These are phyloP conservation scores for Vigna unguiculata DNA, from an alignment of 306 rosid genomes.

Conservation along the genomic window DNA sequence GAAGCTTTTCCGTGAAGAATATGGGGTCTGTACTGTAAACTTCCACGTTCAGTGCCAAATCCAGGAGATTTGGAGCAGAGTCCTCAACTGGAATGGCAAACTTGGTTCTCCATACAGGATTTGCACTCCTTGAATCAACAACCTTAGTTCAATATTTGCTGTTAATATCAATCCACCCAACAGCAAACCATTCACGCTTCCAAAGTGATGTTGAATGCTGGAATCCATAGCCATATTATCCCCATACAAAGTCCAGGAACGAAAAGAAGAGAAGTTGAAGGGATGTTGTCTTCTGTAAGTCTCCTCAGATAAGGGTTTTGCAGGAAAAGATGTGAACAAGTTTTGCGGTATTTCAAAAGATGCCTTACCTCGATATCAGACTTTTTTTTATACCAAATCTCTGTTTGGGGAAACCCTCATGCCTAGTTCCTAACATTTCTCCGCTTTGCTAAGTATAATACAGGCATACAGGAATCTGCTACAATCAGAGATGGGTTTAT, in stretches of 20 bases:
- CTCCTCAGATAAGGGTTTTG: slow-evolving; percentile 38
- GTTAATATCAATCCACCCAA: slow-evolving; percentile 80
- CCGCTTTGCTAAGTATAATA: slow-evolving; percentile 46
- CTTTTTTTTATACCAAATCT: slow-evolving; percentile 48
- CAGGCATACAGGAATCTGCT: slow-evolving; percentile 50
- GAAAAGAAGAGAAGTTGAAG: slow-evolving; percentile 35
- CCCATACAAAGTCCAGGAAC: slow-evolving; percentile 59
- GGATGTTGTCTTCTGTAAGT: slow-evolving; percentile 45
- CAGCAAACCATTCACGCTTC: slow-evolving; percentile 90
- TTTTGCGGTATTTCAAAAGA: slow-evolving; percentile 51
- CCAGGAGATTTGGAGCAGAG: slow-evolving; percentile 53
- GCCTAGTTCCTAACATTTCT: slow-evolving; percentile 34
- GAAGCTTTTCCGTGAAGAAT: slow-evolving; percentile 75
- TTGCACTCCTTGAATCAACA: slow-evolving; percentile 72
- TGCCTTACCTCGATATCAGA: slow-evolving; percentile 59
- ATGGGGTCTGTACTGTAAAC: slow-evolving; percentile 80
- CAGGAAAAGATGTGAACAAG: slow-evolving; percentile 38
- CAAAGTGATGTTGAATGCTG: slow-evolving; percentile 65
- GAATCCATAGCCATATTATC: slow-evolving; percentile 74
- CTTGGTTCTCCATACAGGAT: slow-evolving; percentile 86
- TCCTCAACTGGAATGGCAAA: slow-evolving; percentile 67
- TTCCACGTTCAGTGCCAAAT: slow-evolving; percentile 66
- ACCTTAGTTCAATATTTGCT: slow-evolving; percentile 86
- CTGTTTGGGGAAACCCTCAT: slow-evolving; percentile 46
- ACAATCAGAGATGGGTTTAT: neutral